phyloP scores from a whole-genome alignment of 805 yeast species.

The Saccharomyces eubayanus region DNA sequence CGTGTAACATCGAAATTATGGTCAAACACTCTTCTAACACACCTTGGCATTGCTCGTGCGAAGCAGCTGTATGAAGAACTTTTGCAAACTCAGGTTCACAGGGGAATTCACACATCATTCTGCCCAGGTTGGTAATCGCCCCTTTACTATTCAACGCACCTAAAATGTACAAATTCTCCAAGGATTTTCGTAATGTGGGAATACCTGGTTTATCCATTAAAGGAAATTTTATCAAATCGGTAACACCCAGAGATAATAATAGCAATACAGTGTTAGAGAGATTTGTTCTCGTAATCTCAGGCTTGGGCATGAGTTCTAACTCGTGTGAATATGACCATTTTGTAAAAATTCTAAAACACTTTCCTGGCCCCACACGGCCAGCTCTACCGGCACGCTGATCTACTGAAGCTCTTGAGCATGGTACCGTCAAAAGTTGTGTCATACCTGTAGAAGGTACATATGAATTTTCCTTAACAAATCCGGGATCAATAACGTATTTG shows the following conservation, averaged over 20 bases:
- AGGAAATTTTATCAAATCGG: constrained; percentile 73
- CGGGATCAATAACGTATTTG: constrained; percentile 88
- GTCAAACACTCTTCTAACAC: constrained; percentile 55
- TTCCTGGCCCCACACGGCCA: constrained; percentile 95
- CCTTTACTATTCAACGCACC: constrained; percentile 84
- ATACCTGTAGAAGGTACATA: constrained; percentile 83
- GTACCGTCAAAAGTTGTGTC: constrained; percentile 76
- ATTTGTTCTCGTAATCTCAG: constrained; percentile 86
- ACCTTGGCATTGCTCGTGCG: constrained; percentile 42
- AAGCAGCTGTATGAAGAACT: constrained; percentile 54
- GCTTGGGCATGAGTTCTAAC: constrained; percentile 69
- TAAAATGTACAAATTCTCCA: constrained; percentile 74
- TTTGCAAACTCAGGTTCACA: constrained; percentile 85
- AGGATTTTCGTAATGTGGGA: constrained; percentile 60
- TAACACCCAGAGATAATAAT: constrained; percentile 75
- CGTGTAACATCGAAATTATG: constrained; percentile 77
- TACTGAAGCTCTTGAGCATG: constrained; percentile 92
- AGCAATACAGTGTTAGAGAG: constrained; percentile 67
- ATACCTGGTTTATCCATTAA: constrained; percentile 86
- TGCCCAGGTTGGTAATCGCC: constrained; percentile 64
- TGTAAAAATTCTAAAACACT: constrained; percentile 83
- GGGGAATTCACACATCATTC: constrained; percentile 86
- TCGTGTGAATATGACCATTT: constrained; percentile 63
- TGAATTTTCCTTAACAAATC: constrained; percentile 86
- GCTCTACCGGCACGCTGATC: constrained; percentile 97